Base-by-base conservation (phyloP, 2,329 filamentous ascomycete genomes). In the Calonectria hongkongensis region DNA sequence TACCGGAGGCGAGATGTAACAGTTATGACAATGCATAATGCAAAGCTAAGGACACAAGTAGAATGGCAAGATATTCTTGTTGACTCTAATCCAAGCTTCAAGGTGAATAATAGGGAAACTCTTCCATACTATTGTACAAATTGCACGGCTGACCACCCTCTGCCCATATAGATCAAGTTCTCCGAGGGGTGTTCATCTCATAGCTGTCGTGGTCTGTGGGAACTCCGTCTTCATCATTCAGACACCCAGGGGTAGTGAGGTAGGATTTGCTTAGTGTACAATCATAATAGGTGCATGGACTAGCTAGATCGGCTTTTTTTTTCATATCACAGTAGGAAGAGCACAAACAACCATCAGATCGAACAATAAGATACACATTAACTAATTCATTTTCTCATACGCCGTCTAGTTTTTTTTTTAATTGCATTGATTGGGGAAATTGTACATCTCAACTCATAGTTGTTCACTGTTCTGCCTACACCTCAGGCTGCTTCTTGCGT, bases 401-500 rank as follows among this genome's bases (percentile, higher is more conserved):
- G 41, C 30, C 33, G 54, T 69, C 36, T 36, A 36, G 48, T 33
- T 33, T 33, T 33, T 33, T 33, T 9, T 27, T 43, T 18, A 43
- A 25, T 36, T 36, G 60, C 30, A 51, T 69, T 63, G 41, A n/a
- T 45, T 47, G 33, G 15, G 10, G 28, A 63, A 18, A 27, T 63
- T 27, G 36, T 27, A 18, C 47, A 36, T 51, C 33, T 51, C 16
- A 67, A 25, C 16, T 60, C 36, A 25, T 58, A 3, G 25, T 62
- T 28, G n/a, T 60, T 66, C 66, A 62, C 30, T 65, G 27, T n/a
- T 48, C 30, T 4, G 10, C 41, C 15, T 56, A 12, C 25, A 60
- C 54, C 21, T 66, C 36, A 12, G 45, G 30, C 36, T 51, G 47
- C 39, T 77, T 74, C 71, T 86, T 91, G 76, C 91, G 90, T 79